Base-by-base conservation (phyloP, 371 early-diverging fungal genomes). In the Mortierella sp. region DNA sequence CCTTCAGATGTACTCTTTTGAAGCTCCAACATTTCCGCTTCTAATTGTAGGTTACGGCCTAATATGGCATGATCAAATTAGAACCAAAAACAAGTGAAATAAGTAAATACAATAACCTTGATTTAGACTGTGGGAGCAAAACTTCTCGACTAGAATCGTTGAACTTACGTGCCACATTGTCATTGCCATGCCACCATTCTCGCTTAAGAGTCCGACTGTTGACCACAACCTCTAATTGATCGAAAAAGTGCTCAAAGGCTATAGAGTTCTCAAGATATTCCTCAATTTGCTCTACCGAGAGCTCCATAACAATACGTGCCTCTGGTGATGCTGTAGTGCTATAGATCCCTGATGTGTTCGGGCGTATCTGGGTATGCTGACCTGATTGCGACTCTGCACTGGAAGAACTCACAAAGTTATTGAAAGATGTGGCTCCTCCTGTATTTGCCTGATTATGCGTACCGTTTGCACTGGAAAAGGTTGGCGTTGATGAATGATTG, bases 191-290 rank as follows among this genome's bases (percentile, higher is more conserved):
- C 81, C 87, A 81, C 53, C 87, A 75, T 22, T 88, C 91, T 55
- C 86, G 84, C 72, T 88, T 87, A 33, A 88, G 85, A 0, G 86
- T 86, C 62, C 88, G 86, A 59, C 85, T 74, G 45, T 86, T 85
- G 58, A 84, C 77, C n/a, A 90, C 87, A 41, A 86, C 81, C 3
- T 90, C 88, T 6, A 89, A 63, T 1, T 86, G 83, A 64, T 88
- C 80, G 65, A 90, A 86, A 74, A 87, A 90, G 52, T 88, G 66
- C 7, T 89, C 87, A 58, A 89, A 90, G n/a, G 89, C 89, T 28
- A 84, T 73, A 47, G 88, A 88, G 60, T 85, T 87, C 7, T 84
- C 72, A 50, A 89, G 66, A 6, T 88, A 67, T 53, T 90, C 89
- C 43, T 88, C 87, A 32, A 88, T 47, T 40, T 90, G 84, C 58